Conservation (phyloP, 139 green algal species). For the Chlamydomonas sp. region DNA sequence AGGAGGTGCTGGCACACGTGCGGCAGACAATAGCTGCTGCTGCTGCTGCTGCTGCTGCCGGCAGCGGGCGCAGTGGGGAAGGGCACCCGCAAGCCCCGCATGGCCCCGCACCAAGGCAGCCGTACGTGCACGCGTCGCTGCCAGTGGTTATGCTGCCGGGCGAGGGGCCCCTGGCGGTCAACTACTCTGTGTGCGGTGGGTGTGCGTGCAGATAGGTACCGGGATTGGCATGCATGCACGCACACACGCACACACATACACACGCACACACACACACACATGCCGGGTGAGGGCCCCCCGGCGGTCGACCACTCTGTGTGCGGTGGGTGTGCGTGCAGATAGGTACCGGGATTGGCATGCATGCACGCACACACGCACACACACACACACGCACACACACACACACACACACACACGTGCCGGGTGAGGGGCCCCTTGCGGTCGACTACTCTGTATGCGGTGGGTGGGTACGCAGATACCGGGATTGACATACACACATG, state of each 20-base stretch:
- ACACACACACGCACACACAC: too few relatives aligned
- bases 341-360: too few relatives aligned
- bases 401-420: slow-evolving; percentile 29
- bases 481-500: too few relatives aligned
- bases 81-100: neutral
- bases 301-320: slow-evolving; percentile 36
- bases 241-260: too few relatives aligned
- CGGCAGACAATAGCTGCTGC: neutral
- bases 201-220: neutral
- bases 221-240: too few relatives aligned
- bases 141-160: slow-evolving; percentile 50
- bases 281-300: slow-evolving; percentile 48
- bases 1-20: neutral
- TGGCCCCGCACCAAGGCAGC: neutral
- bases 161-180: slow-evolving; percentile 42
- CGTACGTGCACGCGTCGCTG: slow-evolving; percentile 31
- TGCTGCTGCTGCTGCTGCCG: neutral
- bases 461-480: neutral
- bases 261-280: slow-evolving; percentile 1
- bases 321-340: slow-evolving; percentile 3
- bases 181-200: slow-evolving; percentile 32
- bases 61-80: neutral
- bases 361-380: too few relatives aligned
- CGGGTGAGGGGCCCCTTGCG: slow-evolving; percentile 42
- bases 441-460: slow-evolving; percentile 39